These are phyloP conservation scores for Sodiomyces alkalinus DNA, from an alignment of 2,329 filamentous ascomycete genomes.

Conservation along the genomic window DNA sequence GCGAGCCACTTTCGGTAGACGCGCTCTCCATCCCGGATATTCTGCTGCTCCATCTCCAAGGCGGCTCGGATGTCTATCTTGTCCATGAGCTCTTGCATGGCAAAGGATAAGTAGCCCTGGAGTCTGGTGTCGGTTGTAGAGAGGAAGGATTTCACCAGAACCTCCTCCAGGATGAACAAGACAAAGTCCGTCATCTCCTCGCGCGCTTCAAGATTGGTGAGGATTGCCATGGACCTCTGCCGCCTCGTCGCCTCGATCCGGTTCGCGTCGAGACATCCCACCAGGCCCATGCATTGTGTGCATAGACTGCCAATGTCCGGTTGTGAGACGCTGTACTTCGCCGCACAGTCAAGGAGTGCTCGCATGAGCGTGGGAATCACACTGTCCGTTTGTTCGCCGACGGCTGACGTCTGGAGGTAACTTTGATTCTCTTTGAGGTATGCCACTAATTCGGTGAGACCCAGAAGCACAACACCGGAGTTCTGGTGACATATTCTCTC, in stretches of 20 bases:
- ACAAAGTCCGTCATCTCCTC: slow-evolving; percentile 77
- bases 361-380: slow-evolving; percentile 59
- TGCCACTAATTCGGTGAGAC: slow-evolving; percentile 58
- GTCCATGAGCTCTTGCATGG: slow-evolving; percentile 81
- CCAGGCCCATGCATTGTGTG: slow-evolving; percentile 69
- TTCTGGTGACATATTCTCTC: slow-evolving; percentile 71
- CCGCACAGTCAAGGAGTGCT: slow-evolving; percentile 69
- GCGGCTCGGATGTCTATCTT: slow-evolving; percentile 57
- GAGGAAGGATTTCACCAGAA: slow-evolving; percentile 81
- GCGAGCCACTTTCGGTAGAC: slow-evolving; percentile 62
- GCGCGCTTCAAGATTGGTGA: slow-evolving; percentile 69
- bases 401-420: slow-evolving; percentile 62
- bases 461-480: slow-evolving; percentile 67
- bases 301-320: slow-evolving; percentile 56
- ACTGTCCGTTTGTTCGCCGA: slow-evolving; percentile 70
- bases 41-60: slow-evolving; percentile 24
- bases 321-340: slow-evolving; percentile 59
- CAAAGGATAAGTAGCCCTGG: slow-evolving; percentile 85
- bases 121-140: slow-evolving; percentile 76
- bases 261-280: slow-evolving; percentile 87
- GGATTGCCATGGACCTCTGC: slow-evolving; percentile 68
- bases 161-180: slow-evolving; percentile 69
- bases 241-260: slow-evolving; percentile 67
- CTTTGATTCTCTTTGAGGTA: slow-evolving; percentile 62
- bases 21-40: slow-evolving; percentile 32